A percentile compares a stretch with the other conserved stretches of the same genome.
These are phyloP conservation scores for Cladosporium sp. DNA, from an alignment of 2,329 filamentous ascomycete species.

Conservation along the genomic window DNA sequence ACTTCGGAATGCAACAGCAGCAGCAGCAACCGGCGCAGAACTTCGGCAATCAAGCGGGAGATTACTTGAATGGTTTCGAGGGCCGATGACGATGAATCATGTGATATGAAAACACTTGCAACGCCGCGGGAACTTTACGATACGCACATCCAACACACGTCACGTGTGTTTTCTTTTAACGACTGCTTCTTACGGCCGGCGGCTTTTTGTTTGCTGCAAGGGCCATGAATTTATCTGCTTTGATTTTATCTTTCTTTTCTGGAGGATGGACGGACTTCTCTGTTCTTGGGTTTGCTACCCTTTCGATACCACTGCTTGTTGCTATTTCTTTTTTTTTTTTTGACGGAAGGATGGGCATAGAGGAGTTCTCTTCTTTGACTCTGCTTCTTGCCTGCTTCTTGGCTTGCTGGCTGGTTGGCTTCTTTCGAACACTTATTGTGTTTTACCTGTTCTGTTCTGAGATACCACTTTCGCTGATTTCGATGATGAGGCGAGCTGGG, in stretches of 20 bases:
- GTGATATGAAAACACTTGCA: neutral
- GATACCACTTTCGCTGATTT: neutral
- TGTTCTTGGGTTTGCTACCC: too few species aligned
- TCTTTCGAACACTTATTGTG: neutral
- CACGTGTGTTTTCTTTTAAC: neutral
- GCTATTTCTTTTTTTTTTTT: neutral
- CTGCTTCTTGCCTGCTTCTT: too few species aligned
- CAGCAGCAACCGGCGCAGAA: slow-evolving; percentile 15
- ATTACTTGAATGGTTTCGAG: slow-evolving; percentile 32
- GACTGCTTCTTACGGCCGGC: neutral
- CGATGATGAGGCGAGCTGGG: too few species aligned
- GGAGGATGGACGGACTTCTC: too few species aligned
- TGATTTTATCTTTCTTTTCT: too few species aligned
- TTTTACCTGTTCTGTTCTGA: neutral
- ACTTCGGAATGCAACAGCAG: slow-evolving; percentile 12
- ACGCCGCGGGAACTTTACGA: too few species aligned
- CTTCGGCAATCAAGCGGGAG: slow-evolving; percentile 19
- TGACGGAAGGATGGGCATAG: neutral
- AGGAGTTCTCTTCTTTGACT: neutral
- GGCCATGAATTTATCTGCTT: neutral
- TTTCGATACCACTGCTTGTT: neutral
- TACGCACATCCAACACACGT: too few species aligned
- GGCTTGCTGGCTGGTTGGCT: too few species aligned
- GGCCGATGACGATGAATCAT: slow-evolving; percentile 24
- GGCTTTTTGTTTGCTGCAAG: neutral